These are phyloP conservation scores for Elaeis oleifera DNA, from an alignment of 202 grass and related monocot genomes.

Conservation along the genomic window DNA sequence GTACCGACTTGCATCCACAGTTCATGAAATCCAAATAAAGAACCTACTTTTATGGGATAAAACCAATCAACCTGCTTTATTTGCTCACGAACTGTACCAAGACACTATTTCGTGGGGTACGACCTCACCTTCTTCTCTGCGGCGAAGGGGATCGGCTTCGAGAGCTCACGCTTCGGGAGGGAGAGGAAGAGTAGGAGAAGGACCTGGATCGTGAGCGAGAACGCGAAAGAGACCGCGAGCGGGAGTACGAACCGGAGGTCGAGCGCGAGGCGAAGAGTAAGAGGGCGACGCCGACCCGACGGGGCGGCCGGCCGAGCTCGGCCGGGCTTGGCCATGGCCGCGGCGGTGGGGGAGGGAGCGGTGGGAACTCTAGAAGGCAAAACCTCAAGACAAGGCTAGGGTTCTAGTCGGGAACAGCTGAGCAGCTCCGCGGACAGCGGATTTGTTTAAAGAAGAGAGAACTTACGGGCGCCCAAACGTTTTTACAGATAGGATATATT, in stretches of 20 bases:
- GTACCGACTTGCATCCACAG: no score
- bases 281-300: constrained; percentile 59
- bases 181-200: constrained; percentile 42
- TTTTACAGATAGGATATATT: no score
- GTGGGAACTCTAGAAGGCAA: background rate
- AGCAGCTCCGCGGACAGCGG: no score
- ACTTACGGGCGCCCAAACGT: no score
- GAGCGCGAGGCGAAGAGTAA: constrained; percentile 37
- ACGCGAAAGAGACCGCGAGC: constrained; percentile 11
- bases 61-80: no score
- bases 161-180: constrained; percentile 42
- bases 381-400: background rate
- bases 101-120: background rate
- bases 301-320: constrained; percentile 38
- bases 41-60: no score
- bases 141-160: constrained; percentile 71
- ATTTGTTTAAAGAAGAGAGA: no score
- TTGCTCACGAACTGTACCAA: background rate
- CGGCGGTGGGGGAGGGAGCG: background rate
- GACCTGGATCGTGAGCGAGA: constrained; percentile 34
- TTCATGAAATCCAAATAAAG: no score
- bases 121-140: constrained; percentile 37
- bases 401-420: no score
- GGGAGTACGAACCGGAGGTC: constrained; percentile 1
- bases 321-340: constrained; percentile 69